Evolutionary conservation across 148 eudicot species (phyloP).

Genomic region (Nepenthes mirabilis): DNA sequence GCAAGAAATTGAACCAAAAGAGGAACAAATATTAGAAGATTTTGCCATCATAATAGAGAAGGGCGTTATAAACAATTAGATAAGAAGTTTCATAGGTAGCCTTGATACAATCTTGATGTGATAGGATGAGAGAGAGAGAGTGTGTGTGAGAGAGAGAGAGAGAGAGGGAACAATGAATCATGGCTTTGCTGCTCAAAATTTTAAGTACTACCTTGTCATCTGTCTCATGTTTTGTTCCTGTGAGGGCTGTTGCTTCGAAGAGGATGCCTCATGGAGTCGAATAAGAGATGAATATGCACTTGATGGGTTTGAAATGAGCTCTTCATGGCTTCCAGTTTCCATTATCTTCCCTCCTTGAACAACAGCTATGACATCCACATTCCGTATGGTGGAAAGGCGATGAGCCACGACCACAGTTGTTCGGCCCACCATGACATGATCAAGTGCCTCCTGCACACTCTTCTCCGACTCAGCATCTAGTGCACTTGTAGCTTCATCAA

Average conservation of each 20-base stretch:
- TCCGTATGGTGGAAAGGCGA: slow-evolving; percentile 5
- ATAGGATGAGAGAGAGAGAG: not conserved
- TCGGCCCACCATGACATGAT: slow-evolving; percentile 7
- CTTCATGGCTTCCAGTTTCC: slow-evolving; percentile 6
- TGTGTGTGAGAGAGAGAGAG: too few relatives aligned
- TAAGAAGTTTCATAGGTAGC: too few relatives aligned
- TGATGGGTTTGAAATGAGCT: not conserved
- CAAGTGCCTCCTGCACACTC: slow-evolving; percentile 10
- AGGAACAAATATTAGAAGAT: not conserved
- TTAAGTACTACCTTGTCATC: not conserved
- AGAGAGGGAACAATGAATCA: too few relatives aligned
- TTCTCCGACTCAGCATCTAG: slow-evolving; percentile 9
- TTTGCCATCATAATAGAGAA: not conserved
- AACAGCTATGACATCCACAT: slow-evolving; percentile 8
- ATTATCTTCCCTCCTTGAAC: slow-evolving; percentile 5
- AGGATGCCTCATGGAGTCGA: not conserved
- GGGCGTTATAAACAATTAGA: not conserved
- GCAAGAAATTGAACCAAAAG: not conserved
- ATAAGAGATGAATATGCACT: slow-evolving; percentile 9
- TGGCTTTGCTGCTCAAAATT: not conserved
- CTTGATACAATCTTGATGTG: not conserved
- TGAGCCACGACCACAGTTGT: slow-evolving; percentile 10
- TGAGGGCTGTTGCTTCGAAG: not conserved
- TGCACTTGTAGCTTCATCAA: slow-evolving; percentile 12
- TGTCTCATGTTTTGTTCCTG: not conserved